Percentiles rank a stretch among this genome's conserved stretches.
These are phyloP conservation scores for Geotrichum klebahnii DNA, from an alignment of 1,139 yeast genomes.

Conservation along the genomic window DNA sequence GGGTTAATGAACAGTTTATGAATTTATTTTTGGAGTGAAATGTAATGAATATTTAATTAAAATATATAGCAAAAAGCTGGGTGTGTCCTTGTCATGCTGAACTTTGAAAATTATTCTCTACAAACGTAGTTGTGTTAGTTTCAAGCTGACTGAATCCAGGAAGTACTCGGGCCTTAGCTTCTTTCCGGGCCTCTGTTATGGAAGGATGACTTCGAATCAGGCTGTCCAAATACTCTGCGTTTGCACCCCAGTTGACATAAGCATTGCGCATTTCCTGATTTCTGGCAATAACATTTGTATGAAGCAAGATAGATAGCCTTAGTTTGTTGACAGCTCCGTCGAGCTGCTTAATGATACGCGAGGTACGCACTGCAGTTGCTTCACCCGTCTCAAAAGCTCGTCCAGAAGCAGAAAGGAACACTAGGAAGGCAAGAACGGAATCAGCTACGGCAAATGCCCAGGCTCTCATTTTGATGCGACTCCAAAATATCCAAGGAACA, in stretches of 20 bases:
- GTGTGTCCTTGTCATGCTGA: too few species aligned
- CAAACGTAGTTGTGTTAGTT: constrained; percentile 8
- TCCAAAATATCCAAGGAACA: constrained; percentile 28
- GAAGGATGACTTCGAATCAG: constrained; percentile 2
- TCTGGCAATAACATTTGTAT: constrained; percentile 19
- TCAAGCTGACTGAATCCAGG: constrained; percentile 16
- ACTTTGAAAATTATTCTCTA: constrained; percentile 12
- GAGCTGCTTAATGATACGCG: constrained; percentile 8
- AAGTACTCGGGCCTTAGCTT: constrained; percentile 16
- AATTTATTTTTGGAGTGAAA: not conserved
- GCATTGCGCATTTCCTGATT: constrained; percentile 13
- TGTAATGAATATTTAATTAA: too few species aligned
- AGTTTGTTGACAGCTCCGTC: constrained; percentile 11
- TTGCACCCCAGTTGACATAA: constrained; percentile 19
- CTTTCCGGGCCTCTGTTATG: constrained; percentile 17
- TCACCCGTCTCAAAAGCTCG: constrained; percentile 25
- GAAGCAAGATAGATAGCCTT: constrained; percentile 18
- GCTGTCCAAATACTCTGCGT: not conserved
- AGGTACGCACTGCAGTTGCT: constrained; percentile 10
- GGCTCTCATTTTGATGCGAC: constrained; percentile 22
- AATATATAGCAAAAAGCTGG: not conserved
- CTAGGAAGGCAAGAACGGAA: constrained; percentile 22
- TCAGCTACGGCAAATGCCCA: constrained; percentile 23
- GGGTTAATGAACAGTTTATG: constrained; percentile 4
- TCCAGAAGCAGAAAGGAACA: constrained; percentile 28